Base-by-base conservation (phyloP, 768 basidiomycete species). In the Panaeolus papilionaceus region DNA sequence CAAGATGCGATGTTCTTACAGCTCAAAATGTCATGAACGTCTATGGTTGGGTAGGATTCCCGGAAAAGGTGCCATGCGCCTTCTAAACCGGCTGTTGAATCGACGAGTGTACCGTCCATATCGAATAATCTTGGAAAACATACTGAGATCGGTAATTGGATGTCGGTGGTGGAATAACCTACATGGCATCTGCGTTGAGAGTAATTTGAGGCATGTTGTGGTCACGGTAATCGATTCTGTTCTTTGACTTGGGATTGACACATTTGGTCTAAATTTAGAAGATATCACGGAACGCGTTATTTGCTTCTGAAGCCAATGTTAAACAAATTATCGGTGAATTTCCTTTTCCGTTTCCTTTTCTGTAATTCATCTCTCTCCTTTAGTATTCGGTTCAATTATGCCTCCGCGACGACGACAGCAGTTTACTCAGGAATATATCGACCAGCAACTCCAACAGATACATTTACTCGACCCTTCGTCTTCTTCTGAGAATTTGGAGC, bases 401-500 rank as follows among this genome's bases (percentile, higher is more conserved):
- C 89, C 91, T 77, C 91, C 92, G 72, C 90, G 92, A 74, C 86
- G 91, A 79, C 83, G 89, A 72, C 84, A 88, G 64, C 88, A 86
- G 66, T 94, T 92, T 77, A 92, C 91, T 3, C 92, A 92, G 77
- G 92, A 94, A 71, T 88, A 83, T 73, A 92, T 96, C 75, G 93
- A 95, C 83, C 89, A 92, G 75, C 94, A 96, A 77, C 85, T 96
- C 10, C 93, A 95, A 76, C 93, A 95, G 79, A 95, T 95, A 69
- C 93, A 95, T 77, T 85, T 95, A 9, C 88, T 95, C 26, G 94
- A 95, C 81, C 86, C 91, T 20, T 91, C 93, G 0, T 95, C 94
- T 1, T 91, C 92, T 45, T 92, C 93, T 18, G 96, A 98, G 80
- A 98, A 98, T 77, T 86, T 98, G 44, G 96, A 98, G 80, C 94